A percentile compares a stretch with the other conserved stretches of the same genome.
phyloP scores from a whole-genome alignment of 2,329 filamentous ascomycete species.

The Cytospora schulzeri region DNA sequence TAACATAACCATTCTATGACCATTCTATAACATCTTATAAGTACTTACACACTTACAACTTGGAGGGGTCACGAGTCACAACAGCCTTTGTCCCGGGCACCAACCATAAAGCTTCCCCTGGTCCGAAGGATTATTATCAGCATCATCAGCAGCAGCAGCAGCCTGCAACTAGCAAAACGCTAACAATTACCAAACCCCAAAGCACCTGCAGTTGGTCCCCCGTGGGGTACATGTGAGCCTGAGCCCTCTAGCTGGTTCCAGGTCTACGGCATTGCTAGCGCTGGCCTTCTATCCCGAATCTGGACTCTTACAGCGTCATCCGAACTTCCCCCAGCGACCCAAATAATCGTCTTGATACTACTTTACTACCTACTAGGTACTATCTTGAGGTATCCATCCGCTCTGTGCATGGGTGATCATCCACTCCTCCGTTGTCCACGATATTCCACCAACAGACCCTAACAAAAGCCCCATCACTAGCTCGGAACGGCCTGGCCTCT shows the following conservation, averaged over 20 bases:
- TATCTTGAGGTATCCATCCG: not conserved
- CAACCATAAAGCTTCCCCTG: slow-evolving; percentile 26
- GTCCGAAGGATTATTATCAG: slow-evolving; percentile 17
- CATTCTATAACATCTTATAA: not conserved
- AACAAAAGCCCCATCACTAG: no score
- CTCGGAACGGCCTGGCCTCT: not conserved
- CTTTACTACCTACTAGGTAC: not conserved
- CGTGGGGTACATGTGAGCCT: slow-evolving; percentile 12
- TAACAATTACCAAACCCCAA: slow-evolving; percentile 11
- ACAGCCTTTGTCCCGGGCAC: slow-evolving; percentile 26
- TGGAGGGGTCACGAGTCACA: slow-evolving; percentile 1
- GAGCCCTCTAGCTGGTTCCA: not conserved
- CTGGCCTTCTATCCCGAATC: not conserved
- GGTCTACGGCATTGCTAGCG: not conserved
- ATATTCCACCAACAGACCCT: not conserved
- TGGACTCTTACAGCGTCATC: not conserved
- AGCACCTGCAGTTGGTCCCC: slow-evolving; percentile 1
- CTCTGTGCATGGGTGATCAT: not conserved
- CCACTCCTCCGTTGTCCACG: not conserved
- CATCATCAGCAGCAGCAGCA: not conserved
- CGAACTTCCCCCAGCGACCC: not conserved
- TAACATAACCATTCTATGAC: no score
- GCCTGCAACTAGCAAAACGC: not conserved
- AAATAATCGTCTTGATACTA: not conserved
- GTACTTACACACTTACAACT: not conserved